Evolutionary conservation across 257 asterid species (phyloP).

Genomic region (Ilex aquifolium): DNA sequence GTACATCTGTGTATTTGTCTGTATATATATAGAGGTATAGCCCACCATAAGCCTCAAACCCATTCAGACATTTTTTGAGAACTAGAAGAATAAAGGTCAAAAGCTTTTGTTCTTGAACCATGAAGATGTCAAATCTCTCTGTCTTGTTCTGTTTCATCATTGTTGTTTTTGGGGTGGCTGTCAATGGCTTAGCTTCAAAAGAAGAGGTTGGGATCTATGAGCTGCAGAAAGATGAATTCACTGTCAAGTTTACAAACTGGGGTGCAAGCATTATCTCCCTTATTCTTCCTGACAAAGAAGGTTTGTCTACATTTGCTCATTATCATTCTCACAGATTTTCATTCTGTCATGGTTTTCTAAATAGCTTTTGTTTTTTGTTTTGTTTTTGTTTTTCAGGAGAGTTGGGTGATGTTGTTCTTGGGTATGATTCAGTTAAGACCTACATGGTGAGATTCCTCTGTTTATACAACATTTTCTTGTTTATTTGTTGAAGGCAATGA

Average conservation of each 20-base stretch:
- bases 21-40: too few species aligned
- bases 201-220: conserved; percentile 34
- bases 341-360: background rate
- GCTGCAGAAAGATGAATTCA: conserved; percentile 51
- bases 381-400: conserved; percentile 34
- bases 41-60: too few species aligned
- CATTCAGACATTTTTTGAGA: too few species aligned
- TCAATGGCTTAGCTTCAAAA: conserved; percentile 12
- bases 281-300: conserved; percentile 73
- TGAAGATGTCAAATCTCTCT: conserved; percentile 21
- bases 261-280: conserved; percentile 81
- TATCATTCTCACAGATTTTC: background rate
- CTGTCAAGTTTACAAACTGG: conserved; percentile 56
- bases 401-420: conserved; percentile 67
- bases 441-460: conserved; percentile 37
- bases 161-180: conserved; percentile 16
- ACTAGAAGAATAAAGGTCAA: too few species aligned
- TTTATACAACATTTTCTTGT: too few species aligned
- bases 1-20: too few species aligned
- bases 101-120: background rate
- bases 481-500: too few species aligned
- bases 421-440: conserved; percentile 55
- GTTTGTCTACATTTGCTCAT: conserved; percentile 19
- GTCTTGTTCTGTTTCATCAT: conserved; percentile 19
- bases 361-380: background rate